phyloP scores from a whole-genome alignment of 192 early-diverging fungal genomes.

The Backusella tarrabulga region DNA sequence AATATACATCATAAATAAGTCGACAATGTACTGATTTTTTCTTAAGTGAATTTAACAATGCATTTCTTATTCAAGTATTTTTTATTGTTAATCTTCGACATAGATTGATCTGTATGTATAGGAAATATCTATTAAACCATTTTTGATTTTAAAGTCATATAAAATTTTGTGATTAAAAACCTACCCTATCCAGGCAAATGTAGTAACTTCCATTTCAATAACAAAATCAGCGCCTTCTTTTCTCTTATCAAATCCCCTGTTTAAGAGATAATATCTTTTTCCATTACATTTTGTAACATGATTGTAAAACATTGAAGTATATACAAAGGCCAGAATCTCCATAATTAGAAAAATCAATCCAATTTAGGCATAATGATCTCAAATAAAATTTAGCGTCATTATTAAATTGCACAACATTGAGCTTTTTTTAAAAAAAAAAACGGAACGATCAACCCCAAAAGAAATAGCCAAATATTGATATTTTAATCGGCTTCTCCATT shows the following conservation, averaged over 20 bases:
- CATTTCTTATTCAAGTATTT: too few species aligned
- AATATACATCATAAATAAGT: too few species aligned
- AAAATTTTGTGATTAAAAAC: too few species aligned
- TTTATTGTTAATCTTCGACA: too few species aligned
- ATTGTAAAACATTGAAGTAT: background rate
- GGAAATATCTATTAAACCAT: too few species aligned
- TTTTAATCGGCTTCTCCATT: background rate
- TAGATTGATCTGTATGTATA: too few species aligned
- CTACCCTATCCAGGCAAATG: too few species aligned
- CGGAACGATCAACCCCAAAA: background rate
- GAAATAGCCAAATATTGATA: background rate
- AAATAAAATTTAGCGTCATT: background rate
- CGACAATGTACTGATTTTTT: too few species aligned
- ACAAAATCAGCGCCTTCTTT: background rate
- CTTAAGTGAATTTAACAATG: too few species aligned
- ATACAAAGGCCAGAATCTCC: background rate
- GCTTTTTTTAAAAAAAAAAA: background rate
- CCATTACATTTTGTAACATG: background rate
- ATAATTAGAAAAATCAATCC: background rate
- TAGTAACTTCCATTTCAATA: background rate
- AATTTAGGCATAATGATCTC: background rate
- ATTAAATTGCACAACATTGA: background rate
- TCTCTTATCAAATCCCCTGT: background rate
- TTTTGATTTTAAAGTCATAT: too few species aligned
- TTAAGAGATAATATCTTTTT: background rate